Conservation (phyloP, 305 asterid species). For the Striga hermonthica region DNA sequence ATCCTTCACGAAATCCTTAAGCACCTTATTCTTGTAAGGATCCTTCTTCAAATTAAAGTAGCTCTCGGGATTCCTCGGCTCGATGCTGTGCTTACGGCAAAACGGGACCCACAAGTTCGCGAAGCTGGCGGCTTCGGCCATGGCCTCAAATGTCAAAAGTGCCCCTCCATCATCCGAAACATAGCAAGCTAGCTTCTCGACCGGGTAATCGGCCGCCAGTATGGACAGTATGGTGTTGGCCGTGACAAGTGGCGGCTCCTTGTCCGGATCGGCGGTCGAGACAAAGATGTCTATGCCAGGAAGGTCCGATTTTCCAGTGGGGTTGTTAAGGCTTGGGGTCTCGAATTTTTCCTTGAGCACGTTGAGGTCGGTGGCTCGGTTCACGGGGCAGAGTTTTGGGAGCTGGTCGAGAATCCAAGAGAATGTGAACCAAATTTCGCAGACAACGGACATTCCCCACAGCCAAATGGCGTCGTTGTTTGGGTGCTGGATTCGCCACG, state of each 20-base stretch:
- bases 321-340: constrained; percentile 50
- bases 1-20: constrained; percentile 65
- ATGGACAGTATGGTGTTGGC: constrained; percentile 76
- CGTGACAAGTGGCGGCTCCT: constrained; percentile 83
- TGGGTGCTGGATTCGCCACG: constrained; percentile 67
- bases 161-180: constrained; percentile 83
- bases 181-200: constrained; percentile 74
- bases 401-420: constrained; percentile 76
- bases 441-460: constrained; percentile 75
- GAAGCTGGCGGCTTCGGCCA: constrained; percentile 79
- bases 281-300: constrained; percentile 72
- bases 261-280: constrained; percentile 86
- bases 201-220: constrained; percentile 70
- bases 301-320: constrained; percentile 72
- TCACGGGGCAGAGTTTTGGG: constrained; percentile 65
- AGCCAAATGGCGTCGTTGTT: constrained; percentile 74
- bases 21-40: constrained; percentile 69
- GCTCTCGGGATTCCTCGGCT: constrained; percentile 80
- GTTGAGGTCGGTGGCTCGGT: constrained; percentile 70
- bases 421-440: constrained; percentile 74
- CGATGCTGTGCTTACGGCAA: constrained; percentile 71
- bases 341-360: constrained; percentile 68
- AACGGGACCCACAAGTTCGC: constrained; percentile 78
- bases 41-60: constrained; percentile 70
- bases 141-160: constrained; percentile 69